phyloP scores from a whole-genome alignment of 2,329 filamentous ascomycete species.

The Talaromyces sp. region DNA sequence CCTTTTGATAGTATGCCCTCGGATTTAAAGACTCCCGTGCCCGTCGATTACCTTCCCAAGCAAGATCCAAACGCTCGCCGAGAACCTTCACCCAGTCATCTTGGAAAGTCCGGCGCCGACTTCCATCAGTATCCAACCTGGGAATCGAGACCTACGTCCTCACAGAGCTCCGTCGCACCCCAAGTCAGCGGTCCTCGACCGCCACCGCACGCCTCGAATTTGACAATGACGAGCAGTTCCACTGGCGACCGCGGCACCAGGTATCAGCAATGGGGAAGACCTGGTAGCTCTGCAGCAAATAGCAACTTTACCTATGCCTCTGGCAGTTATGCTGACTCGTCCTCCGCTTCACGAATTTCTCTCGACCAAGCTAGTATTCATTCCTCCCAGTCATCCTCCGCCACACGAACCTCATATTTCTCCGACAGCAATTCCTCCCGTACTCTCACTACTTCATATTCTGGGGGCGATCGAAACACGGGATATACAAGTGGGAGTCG shows the following conservation, averaged over 20 bases:
- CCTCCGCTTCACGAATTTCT: conserved; percentile 52
- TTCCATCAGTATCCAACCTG: conserved; percentile 85
- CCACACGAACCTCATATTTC: conserved; percentile 54
- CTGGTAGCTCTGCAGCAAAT: conserved; percentile 52
- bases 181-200: conserved; percentile 60
- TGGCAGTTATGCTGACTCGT: conserved; percentile 38
- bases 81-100: conserved; percentile 74
- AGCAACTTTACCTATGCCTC: conserved; percentile 42
- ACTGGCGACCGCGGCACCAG: conserved; percentile 65
- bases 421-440: conserved; percentile 49
- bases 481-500: conserved; percentile 24
- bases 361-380: conserved; percentile 63
- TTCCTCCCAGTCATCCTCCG: conserved; percentile 53
- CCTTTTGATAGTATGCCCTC: conserved; percentile 69
- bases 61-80: conserved; percentile 57
- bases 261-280: conserved; percentile 70
- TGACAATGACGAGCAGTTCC: conserved; percentile 66
- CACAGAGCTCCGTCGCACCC: conserved; percentile 39
- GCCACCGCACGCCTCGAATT: conserved; percentile 49
- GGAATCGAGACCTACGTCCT: conserved; percentile 49
- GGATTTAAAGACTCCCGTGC: conserved; percentile 64
- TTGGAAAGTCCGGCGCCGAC: conserved; percentile 71
- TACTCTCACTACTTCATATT: conserved; percentile 37
- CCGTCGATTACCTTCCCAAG: conserved; percentile 67
- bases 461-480: conserved; percentile 30